phyloP scores from a whole-genome alignment of 306 rosid species.

The Vachellia pachyceras region DNA sequence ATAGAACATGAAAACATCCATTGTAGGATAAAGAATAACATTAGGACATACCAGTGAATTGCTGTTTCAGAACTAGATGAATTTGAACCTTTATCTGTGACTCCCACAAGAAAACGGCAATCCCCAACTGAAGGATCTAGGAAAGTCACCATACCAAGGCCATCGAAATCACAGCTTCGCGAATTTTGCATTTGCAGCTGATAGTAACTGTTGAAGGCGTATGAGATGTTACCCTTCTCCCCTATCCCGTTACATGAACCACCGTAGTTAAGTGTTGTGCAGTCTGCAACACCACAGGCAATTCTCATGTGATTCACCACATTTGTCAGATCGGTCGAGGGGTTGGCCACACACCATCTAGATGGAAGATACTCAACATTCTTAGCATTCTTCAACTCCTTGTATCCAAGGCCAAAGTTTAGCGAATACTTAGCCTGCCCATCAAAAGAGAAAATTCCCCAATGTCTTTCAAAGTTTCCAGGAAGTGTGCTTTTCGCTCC shows the following conservation, averaged over 20 bases:
- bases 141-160: slow-evolving; percentile 87
- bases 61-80: slow-evolving; percentile 52
- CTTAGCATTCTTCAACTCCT: slow-evolving; percentile 70
- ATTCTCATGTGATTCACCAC: slow-evolving; percentile 75
- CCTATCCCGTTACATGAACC: slow-evolving; percentile 94
- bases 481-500: slow-evolving; percentile 87
- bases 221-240: slow-evolving; percentile 83
- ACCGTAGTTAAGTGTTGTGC: slow-evolving; percentile 86
- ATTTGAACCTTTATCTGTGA: slow-evolving; percentile 55
- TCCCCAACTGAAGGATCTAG: slow-evolving; percentile 85
- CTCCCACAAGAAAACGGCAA: slow-evolving; percentile 87
- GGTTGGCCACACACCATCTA: slow-evolving; percentile 93
- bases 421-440: slow-evolving; percentile 87
- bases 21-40: slow-evolving; percentile 50
- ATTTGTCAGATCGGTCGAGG: slow-evolving; percentile 54
- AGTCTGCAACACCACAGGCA: slow-evolving; percentile 88
- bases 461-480: slow-evolving; percentile 93
- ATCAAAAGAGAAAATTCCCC: slow-evolving; percentile 94
- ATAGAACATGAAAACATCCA: slow-evolving; percentile 41
- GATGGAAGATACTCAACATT: slow-evolving; percentile 87
- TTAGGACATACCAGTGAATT: slow-evolving; percentile 37
- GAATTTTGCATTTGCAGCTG: slow-evolving; percentile 85
- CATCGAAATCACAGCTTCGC: slow-evolving; percentile 82
- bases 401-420: slow-evolving; percentile 81
- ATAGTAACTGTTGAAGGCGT: slow-evolving; percentile 94